Percentiles rank a stretch among this genome's conserved stretches.
Evolutionary conservation across 179 eudicot species (phyloP).

Genomic region (Amaranthus tricolor): DNA sequence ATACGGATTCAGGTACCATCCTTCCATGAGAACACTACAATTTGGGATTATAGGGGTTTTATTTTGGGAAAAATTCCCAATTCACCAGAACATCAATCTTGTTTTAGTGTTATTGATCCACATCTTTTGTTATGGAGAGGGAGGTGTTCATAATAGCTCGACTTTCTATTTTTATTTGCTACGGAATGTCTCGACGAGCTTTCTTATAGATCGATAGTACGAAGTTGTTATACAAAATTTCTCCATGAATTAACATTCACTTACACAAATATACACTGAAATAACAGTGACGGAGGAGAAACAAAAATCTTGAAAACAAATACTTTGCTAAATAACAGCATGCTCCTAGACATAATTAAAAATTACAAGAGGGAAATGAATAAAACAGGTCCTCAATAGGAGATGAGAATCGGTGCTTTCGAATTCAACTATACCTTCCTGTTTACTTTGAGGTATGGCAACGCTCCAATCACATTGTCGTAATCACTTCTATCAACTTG

Average conservation of each 20-base stretch:
- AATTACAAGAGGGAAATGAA: slow-evolving; percentile 12
- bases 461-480: slow-evolving; percentile 32
- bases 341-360: slow-evolving; percentile 5
- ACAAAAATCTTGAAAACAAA: neutral
- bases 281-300: neutral
- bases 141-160: no score
- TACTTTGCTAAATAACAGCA: slow-evolving; percentile 16
- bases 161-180: no score
- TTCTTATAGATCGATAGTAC: no score
- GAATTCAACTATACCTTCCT: slow-evolving; percentile 39
- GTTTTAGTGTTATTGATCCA: no score
- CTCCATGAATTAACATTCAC: neutral
- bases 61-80: no score
- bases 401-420: slow-evolving; percentile 2
- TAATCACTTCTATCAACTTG: slow-evolving; percentile 88
- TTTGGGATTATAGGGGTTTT: no score
- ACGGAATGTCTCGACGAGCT: no score
- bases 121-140: no score
- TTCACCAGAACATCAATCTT: no score
- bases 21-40: no score
- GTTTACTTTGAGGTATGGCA: slow-evolving; percentile 95
- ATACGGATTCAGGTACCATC: no score
- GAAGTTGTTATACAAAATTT: neutral
- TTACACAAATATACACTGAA: neutral
- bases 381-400: no score